Evolutionary conservation across 2,329 filamentous ascomycete species (phyloP), one percentile per base, ranked within the genome.

Genomic region (Penicillium sp.): DNA sequence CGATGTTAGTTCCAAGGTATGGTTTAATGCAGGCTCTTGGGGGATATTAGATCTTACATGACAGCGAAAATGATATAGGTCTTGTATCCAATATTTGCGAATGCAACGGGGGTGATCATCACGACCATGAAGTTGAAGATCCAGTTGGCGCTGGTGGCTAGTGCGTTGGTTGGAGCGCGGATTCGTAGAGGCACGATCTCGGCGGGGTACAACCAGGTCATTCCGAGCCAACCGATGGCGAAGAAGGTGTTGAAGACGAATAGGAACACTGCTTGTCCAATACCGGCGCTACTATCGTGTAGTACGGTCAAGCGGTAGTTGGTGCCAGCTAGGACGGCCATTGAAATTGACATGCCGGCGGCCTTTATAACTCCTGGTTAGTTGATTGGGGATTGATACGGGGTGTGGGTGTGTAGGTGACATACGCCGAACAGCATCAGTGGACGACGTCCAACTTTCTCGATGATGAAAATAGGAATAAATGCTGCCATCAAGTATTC

Each of bases 371-470:
- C 2, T 15, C 2, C 21, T 53, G 19, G 17, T 60, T 41, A 60
- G 56, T 4, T 17, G 19, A 15, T 17, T n/a, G 1, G 21, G 2
- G 9, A 12, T 29, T 2, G 10, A 7, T 5, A 1, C 15, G 3
- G 33, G 9, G 3, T 13, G 2, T 13, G 8, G 7, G 19, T 13
- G 5, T 4, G 19, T 9, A 13, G 17, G 4, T 29, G 0, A 48
- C 62, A 43, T 63, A 64, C 84, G 49, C 87, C 87, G 63, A 89
- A 84, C 15, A 91, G 74, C 86, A 91, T 90, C 58, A 91, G 81
- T 69, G 84, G 84, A n/a, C 88, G 81, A 31, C 89, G 75, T 15
- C 79, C 79, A 40, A 78, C 69, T 57, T 73, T 76, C 60, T 82
- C 79, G 55, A 81, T 77, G 5, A 75, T 75, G 59, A 78, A 79